Conservation (phyloP, 257 asterid genomes). For the Euphrasia confusa region DNA sequence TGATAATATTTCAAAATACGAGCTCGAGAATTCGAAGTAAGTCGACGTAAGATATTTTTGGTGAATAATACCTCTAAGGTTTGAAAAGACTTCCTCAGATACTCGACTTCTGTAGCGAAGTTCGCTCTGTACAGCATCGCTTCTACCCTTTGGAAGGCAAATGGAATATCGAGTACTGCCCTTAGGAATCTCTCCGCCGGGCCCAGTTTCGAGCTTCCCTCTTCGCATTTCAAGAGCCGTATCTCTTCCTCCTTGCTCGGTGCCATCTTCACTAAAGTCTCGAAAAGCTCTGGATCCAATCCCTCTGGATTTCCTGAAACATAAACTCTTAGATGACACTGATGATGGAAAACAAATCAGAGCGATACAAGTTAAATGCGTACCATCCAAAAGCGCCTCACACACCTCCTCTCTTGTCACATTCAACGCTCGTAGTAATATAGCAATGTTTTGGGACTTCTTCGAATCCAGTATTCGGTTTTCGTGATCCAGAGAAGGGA, state of each 20-base stretch:
- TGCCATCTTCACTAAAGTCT: constrained; percentile 93
- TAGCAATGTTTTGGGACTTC: constrained; percentile 90
- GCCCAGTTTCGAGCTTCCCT: constrained; percentile 61
- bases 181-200: constrained; percentile 79
- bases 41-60: background rate
- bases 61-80: constrained; percentile 68
- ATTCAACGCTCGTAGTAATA: constrained; percentile 74
- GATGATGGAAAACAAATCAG: no score
- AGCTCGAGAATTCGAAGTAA: background rate
- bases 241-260: constrained; percentile 93
- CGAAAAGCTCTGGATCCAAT: constrained; percentile 77
- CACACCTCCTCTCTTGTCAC: constrained; percentile 82
- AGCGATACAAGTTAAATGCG: background rate
- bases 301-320: constrained; percentile 82
- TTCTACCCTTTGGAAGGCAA: constrained; percentile 88
- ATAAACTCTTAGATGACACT: background rate
- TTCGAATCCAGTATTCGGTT: constrained; percentile 70
- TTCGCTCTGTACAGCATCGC: constrained; percentile 78
- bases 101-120: constrained; percentile 73
- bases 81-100: constrained; percentile 68
- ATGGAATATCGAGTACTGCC: constrained; percentile 77
- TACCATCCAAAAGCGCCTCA: constrained; percentile 86
- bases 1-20: background rate
- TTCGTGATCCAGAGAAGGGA: constrained; percentile 49
- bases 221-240: constrained; percentile 54